Conservation (phyloP, 805 yeast species). For the Ascoidea tarda region DNA sequence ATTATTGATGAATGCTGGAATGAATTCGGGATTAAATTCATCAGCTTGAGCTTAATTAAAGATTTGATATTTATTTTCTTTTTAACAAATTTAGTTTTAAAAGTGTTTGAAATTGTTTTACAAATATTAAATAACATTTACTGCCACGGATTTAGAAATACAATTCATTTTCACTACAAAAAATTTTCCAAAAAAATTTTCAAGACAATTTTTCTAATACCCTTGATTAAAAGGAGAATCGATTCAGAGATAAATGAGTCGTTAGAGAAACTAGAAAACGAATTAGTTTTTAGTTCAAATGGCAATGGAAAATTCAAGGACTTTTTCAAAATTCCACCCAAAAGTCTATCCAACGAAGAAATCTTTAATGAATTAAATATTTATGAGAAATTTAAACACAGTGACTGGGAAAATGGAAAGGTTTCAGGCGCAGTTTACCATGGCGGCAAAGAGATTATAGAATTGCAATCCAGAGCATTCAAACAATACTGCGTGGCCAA, state of each 20-base stretch:
- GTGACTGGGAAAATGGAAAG: constrained; percentile 75
- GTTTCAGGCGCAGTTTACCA: constrained; percentile 96
- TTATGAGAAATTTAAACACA: constrained; percentile 37
- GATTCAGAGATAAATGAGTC: constrained; percentile 42
- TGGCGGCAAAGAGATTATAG: constrained; percentile 71
- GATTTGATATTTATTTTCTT: no score
- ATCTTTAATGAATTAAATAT: constrained; percentile 38
- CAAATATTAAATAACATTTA: no score
- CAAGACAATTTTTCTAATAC: constrained; percentile 26
- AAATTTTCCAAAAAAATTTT: constrained; percentile 16
- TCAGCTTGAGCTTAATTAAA: no score
- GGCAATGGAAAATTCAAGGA: constrained; percentile 26
- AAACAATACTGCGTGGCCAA: constrained; percentile 73
- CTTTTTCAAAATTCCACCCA: constrained; percentile 38
- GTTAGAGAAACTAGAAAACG: constrained; percentile 34
- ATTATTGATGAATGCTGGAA: no score
- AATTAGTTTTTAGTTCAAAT: constrained; percentile 33
- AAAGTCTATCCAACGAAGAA: constrained; percentile 35
- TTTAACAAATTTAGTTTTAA: no score
- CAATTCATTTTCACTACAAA: constrained; percentile 2
- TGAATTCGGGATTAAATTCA: no score
- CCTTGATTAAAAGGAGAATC: constrained; percentile 40
- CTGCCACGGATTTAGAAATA: no score
- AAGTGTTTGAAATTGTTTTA: no score
- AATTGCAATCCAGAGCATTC: constrained; percentile 66